Evolutionary conservation across 2,329 filamentous ascomycete species (phyloP).

Genomic region (Capronia americana): DNA sequence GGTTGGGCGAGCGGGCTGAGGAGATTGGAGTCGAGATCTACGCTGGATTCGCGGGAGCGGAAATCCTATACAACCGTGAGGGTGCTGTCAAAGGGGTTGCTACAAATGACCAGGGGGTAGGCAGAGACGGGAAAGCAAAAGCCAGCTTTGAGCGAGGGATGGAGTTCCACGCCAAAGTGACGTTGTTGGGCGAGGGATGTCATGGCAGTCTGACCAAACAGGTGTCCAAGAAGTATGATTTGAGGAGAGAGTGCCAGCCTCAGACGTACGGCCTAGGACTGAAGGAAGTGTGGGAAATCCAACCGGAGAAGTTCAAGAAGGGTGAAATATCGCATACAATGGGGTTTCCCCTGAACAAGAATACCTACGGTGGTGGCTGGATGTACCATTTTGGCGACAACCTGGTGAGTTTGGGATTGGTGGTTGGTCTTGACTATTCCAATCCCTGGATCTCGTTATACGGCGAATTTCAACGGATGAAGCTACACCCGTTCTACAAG

Average conservation of each 20-base stretch:
- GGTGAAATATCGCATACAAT: conserved; percentile 87
- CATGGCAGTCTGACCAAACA: conserved; percentile 96
- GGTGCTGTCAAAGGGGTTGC: conserved; percentile 92
- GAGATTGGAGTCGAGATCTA: conserved; percentile 96
- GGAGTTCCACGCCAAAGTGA: conserved; percentile 94
- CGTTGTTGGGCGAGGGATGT: conserved; percentile 91
- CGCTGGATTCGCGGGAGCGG: conserved; percentile 91
- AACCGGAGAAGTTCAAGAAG: conserved; percentile 88
- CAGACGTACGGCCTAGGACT: conserved; percentile 95
- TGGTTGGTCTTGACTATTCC: conserved; percentile 91
- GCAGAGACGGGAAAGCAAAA: conserved; percentile 81
- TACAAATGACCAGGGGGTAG: conserved; percentile 91
- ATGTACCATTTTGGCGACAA: conserved; percentile 99
- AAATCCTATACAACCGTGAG: conserved; percentile 84
- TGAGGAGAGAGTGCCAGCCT: conserved; percentile 84
- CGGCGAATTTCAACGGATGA: conserved; percentile 96
- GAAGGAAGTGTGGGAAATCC: conserved; percentile 97
- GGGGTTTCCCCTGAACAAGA: conserved; percentile 85
- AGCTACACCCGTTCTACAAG: conserved; percentile 91
- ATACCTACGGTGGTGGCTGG: conserved; percentile 97
- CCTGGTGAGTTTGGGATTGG: conserved; percentile 87
- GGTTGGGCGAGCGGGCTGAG: conserved; percentile 95
- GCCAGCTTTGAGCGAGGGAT: conserved; percentile 93
- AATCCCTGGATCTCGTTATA: conserved; percentile 98
- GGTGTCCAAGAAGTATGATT: conserved; percentile 90